These are phyloP conservation scores for Chenopodium berlandieri DNA, from an alignment of 148 eudicot genomes.

Conservation along the genomic window DNA sequence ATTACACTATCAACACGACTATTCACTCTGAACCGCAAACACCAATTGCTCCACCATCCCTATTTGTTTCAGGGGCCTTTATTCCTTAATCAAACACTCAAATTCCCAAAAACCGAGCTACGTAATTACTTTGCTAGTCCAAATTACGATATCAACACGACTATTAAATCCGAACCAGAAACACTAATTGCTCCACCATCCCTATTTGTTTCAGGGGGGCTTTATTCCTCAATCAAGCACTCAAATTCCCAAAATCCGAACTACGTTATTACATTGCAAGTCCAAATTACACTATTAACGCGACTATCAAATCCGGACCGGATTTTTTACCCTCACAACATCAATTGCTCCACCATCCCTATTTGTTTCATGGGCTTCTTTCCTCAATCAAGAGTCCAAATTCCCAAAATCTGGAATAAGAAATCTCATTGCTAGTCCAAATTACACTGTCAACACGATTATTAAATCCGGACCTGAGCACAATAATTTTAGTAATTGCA, in stretches of 20 bases:
- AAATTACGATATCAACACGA: too few species aligned
- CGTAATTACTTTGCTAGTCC: too few species aligned
- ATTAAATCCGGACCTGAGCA: too few species aligned
- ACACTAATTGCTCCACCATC: not conserved
- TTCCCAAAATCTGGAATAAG: not conserved
- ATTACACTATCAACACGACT: too few species aligned
- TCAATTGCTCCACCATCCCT: not conserved
- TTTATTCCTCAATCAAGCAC: not conserved
- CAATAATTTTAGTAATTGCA: too few species aligned
- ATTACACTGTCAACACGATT: too few species aligned
- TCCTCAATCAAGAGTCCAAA: not conserved
- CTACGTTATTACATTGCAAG: too few species aligned
- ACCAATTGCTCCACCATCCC: not conserved
- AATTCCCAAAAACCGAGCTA: not conserved
- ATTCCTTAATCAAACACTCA: not conserved
- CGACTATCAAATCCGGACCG: too few species aligned
- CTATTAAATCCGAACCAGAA: too few species aligned
- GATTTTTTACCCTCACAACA: too few species aligned
- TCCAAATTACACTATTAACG: too few species aligned
- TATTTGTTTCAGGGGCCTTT: not conserved
- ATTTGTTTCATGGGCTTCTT: not conserved
- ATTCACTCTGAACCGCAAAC: not conserved
- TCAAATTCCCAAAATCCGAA: not conserved
- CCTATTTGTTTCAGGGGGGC: not conserved
- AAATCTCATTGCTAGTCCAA: too few species aligned